phyloP scores from a whole-genome alignment of 2,329 filamentous ascomycete genomes.

The Blumeria hordei region DNA sequence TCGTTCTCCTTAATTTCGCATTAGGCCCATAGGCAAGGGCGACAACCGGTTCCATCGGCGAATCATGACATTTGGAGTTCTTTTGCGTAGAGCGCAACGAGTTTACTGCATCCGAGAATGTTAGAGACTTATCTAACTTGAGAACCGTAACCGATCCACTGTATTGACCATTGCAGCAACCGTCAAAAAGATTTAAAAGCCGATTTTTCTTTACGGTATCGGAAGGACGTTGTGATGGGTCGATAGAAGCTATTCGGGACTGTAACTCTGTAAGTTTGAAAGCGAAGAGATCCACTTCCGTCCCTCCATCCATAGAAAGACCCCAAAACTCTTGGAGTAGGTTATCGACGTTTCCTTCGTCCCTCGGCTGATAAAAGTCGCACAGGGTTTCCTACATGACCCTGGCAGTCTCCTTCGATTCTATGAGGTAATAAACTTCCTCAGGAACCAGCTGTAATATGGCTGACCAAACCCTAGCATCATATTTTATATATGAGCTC shows the following conservation, averaged over 20 bases:
- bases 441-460: background rate
- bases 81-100: background rate
- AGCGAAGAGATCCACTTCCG: background rate
- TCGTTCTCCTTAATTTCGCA: too few species aligned
- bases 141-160: background rate
- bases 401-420: background rate
- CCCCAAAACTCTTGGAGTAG: background rate
- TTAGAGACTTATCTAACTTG: background rate
- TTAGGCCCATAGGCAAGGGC: too few species aligned
- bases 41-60: too few species aligned
- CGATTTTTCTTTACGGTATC: background rate
- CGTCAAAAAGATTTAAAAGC: background rate
- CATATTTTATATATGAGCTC: background rate
- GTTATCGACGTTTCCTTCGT: background rate
- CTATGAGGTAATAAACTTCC: background rate
- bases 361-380: background rate
- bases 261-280: background rate
- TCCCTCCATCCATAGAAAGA: background rate
- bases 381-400: background rate
- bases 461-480: background rate
- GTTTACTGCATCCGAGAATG: background rate
- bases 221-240: background rate
- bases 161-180: background rate
- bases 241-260: background rate
- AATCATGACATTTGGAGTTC: background rate